phyloP scores from a whole-genome alignment of 176 grass and related monocot species.

The Rhynchospora pubera region DNA sequence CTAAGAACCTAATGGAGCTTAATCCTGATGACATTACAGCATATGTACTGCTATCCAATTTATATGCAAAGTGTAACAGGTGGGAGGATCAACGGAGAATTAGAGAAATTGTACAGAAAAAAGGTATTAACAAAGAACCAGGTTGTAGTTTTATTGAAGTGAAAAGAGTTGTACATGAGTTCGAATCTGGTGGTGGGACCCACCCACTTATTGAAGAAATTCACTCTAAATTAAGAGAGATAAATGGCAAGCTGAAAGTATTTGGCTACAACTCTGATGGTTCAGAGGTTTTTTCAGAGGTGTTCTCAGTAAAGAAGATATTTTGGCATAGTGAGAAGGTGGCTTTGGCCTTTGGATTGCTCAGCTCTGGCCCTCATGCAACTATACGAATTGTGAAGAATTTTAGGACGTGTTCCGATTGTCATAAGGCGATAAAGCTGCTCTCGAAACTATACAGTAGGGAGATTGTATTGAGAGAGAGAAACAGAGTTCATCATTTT shows the following conservation, averaged over 20 bases:
- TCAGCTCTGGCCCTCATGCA: conserved; percentile 31
- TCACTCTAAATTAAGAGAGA: conserved; percentile 49
- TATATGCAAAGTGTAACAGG: conserved; percentile 63
- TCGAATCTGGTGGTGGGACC: conserved; percentile 64
- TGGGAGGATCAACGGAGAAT: conserved; percentile 44
- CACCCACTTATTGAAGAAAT: conserved; percentile 50
- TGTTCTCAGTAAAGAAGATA: conserved; percentile 40
- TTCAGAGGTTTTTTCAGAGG: conserved; percentile 52
- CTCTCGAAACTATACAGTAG: conserved; percentile 48
- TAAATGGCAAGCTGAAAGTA: conserved; percentile 35
- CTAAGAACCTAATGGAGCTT: conserved; percentile 44
- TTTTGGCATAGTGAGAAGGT: conserved; percentile 75
- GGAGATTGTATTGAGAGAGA: conserved; percentile 68
- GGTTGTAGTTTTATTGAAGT: conserved; percentile 83
- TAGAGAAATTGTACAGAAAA: conserved; percentile 52
- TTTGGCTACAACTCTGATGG: conserved; percentile 51
- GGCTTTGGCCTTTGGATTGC: conserved; percentile 66
- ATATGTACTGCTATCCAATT: conserved; percentile 53
- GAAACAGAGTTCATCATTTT: conserved; percentile 68
- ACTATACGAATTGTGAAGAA: conserved; percentile 67
- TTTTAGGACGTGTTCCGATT: conserved; percentile 71
- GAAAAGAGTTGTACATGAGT: conserved; percentile 58
- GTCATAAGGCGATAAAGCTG: conserved; percentile 67
- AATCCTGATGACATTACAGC: conserved; percentile 47
- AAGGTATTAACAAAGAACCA: conserved; percentile 72